Evolutionary conservation across 768 basidiomycete species (phyloP), one percentile per base, ranked within the genome.

Genomic region (Boletus fagicola): DNA sequence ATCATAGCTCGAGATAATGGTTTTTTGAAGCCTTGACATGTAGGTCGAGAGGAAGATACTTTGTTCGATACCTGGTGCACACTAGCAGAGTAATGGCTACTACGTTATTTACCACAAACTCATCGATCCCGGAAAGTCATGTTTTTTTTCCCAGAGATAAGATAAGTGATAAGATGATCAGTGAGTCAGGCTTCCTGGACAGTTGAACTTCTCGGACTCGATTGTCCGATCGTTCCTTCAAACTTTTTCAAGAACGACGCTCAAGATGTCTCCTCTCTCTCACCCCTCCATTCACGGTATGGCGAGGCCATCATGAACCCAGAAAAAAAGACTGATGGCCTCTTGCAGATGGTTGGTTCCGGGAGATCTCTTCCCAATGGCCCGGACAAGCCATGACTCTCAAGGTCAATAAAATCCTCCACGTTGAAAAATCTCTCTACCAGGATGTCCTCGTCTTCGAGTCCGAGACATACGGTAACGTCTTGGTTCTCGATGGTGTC

Each of bases 361-460:
- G 90, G 58, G 94, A 98, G 77, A 88, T 94, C 65, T 92, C 90
- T 28, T 83, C 90, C 18, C 94, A 98, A 77, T 98, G 94, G 94
- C 94, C 91, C 7, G 95, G 94, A 48, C 94, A 97, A 76, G 96
- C 96, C 50, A 93, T 97, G 93, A 92, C 92, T 51, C 80, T 99
- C 68, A 92, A 92, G 75, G 95, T 98, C 79, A 90, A 89, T 76
- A 90, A 90, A 78, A 90, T 98, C 64, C 80, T 99, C 54, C 96
- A 99, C 74, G 80, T 87, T 63, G 97, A 98, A 76, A 88, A 90
- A 75, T 95, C 92, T 2, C 77, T 88, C 50, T 98, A 87, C 78
- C 96, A 99, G 76, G 96, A 98, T 69, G 94, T 99, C 52, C 87
- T 99, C 53, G 94, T 99, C 53, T 98, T 98, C 68, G 87, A 94